Evolutionary conservation across 345 rosid species (phyloP), one percentile per base, ranked within the genome.

Genomic region (Arabidopsis suecica): DNA sequence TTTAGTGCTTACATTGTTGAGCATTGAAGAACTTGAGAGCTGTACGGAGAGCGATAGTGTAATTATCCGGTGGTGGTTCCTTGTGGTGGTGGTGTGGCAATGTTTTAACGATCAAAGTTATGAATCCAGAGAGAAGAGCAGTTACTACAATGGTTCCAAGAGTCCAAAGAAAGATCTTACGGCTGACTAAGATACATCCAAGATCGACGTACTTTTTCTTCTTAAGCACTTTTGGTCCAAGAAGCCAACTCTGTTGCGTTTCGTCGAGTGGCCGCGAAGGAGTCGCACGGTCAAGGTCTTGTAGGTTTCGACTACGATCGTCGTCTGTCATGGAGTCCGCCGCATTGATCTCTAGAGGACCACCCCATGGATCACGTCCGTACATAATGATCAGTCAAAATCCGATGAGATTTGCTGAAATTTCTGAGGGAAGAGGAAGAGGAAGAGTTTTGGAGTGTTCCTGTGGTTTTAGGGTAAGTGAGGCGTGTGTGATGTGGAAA

Each of bases 321-420:
- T 89, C 96, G 80, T 91, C 95, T n/a, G 97, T 89, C 62, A 93
- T 87, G 0, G 97, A 91, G 72, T 94, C 98, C 7, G 91, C 84
- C 13, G 91, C 71, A 84, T 91, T 89, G 48, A 91, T 94, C 87
- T 91, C 97, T 65, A 94, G 75, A 1, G 97, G 88, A 5, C 97
- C 97, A 0, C 98, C 93, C 98, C 98, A 94, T 0, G 96, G 97
- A 81, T 94, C 96, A 59, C 98, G 71, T 10, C 97, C 98, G 85
- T 88, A 89, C 97, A 94, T 93, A 25, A 80, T 87, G 72, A 66
- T 57, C 9, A 32, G 55, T 14, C 22, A 13, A 2, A 42, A 25
- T 5, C 65, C 5, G 71, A 50, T 71, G 42, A 61, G 69, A 72
- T 62, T 22, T 41, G 13, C 2, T 9, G 2, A 40, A 36, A 9